Percentiles rank a stretch among this genome's conserved stretches.
Evolutionary conservation across 2,329 filamentous ascomycete species (phyloP).

Genomic region (Basipetospora chlamydospora): DNA sequence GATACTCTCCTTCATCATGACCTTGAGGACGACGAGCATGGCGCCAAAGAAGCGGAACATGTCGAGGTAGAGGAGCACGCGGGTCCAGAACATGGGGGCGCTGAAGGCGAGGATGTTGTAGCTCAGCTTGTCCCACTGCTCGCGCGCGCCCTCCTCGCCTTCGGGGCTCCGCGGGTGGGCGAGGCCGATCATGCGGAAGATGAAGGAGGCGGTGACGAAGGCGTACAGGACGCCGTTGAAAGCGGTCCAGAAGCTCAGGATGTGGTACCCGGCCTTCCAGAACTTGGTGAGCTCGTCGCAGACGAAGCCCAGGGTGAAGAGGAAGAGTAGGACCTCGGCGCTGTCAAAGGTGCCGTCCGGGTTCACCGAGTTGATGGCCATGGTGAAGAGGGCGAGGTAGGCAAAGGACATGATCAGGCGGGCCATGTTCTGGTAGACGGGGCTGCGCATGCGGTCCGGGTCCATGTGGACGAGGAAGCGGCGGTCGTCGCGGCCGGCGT

Average conservation of each 20-base stretch:
- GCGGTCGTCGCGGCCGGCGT: conserved; percentile 65
- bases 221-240: conserved; percentile 79
- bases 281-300: conserved; percentile 80
- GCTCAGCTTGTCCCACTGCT: conserved; percentile 60
- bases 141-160: conserved; percentile 23
- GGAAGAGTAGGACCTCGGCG: conserved; percentile 71
- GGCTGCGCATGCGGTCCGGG: conserved; percentile 85
- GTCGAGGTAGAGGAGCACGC: conserved; percentile 83
- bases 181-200: conserved; percentile 66
- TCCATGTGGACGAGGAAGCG: conserved; percentile 73
- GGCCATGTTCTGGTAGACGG: conserved; percentile 80
- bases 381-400: conserved; percentile 75
- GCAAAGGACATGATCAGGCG: conserved; percentile 74
- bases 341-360: conserved; percentile 67
- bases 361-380: conserved; percentile 90
- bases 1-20: conserved; percentile 85
- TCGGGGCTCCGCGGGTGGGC: conserved; percentile 27
- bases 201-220: conserved; percentile 63
- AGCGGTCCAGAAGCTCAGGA: conserved; percentile 92
- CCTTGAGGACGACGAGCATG: conserved; percentile 93
- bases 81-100: conserved; percentile 94
- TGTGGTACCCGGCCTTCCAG: conserved; percentile 85
- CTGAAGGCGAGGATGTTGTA: conserved; percentile 92
- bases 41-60: conserved; percentile 91
- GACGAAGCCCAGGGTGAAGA: conserved; percentile 84